Percentiles rank a stretch among this genome's conserved stretches.
These are phyloP conservation scores for Nitzschia sp. DNA, from an alignment of 108 stramenopile genomes.

Conservation along the genomic window DNA sequence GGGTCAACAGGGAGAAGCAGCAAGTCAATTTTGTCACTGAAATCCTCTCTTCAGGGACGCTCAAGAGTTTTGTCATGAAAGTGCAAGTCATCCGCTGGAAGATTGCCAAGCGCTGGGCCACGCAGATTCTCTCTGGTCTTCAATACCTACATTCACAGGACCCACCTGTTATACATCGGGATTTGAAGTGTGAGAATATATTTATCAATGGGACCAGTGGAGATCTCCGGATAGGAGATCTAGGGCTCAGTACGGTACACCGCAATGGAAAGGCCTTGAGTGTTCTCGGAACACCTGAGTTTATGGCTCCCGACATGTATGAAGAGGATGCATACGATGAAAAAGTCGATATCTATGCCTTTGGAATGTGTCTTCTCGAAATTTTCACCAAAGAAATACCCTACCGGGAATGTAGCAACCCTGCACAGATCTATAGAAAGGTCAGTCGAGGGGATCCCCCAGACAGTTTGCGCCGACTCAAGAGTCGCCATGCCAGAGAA, in stretches of 20 bases:
- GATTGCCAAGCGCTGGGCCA: slow-evolving; percentile 94
- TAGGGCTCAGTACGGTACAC: slow-evolving; percentile 91
- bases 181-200: slow-evolving; percentile 94
- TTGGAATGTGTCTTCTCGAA: slow-evolving; percentile 98
- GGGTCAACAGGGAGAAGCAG: slow-evolving; percentile 93
- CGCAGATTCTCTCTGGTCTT: slow-evolving; percentile 94
- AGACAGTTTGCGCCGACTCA: slow-evolving; percentile 70
- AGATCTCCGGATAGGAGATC: slow-evolving; percentile 95
- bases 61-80: slow-evolving; percentile 92
- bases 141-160: slow-evolving; percentile 95
- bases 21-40: slow-evolving; percentile 96
- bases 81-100: slow-evolving; percentile 96
- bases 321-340: slow-evolving; percentile 93
- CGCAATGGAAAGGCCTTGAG: slow-evolving; percentile 82
- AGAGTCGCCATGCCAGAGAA: slow-evolving; percentile 73
- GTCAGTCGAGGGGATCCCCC: slow-evolving; percentile 88
- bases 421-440: slow-evolving; percentile 95
- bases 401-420: slow-evolving; percentile 91
- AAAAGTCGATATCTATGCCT: slow-evolving; percentile 98
- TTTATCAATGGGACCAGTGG: slow-evolving; percentile 97
- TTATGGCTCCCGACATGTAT: slow-evolving; percentile 99
- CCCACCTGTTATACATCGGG: slow-evolving; percentile 98
- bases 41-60: slow-evolving; percentile 91
- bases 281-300: slow-evolving; percentile 97
- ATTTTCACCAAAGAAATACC: slow-evolving; percentile 96